These are phyloP conservation scores for Hemileccinum impolitum DNA, from an alignment of 768 basidiomycete species.

Conservation along the genomic window DNA sequence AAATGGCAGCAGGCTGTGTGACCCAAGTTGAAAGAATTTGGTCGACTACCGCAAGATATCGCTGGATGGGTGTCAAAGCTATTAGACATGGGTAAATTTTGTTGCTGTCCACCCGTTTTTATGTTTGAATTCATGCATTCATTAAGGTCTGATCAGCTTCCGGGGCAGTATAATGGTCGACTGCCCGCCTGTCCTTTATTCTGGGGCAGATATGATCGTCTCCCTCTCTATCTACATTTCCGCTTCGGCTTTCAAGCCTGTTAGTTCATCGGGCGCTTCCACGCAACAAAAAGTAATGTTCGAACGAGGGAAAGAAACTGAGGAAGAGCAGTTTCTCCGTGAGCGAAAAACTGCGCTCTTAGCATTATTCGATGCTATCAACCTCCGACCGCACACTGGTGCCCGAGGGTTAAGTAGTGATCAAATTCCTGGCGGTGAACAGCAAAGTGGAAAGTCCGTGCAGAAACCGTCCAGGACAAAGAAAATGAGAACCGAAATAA, in stretches of 20 bases:
- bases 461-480: slow-evolving; percentile 35
- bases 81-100: slow-evolving; percentile 59
- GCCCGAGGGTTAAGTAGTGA: slow-evolving; percentile 31
- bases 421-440: slow-evolving; percentile 30
- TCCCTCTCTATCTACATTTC: slow-evolving; percentile 72
- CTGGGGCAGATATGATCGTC: slow-evolving; percentile 76
- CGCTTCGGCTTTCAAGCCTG: slow-evolving; percentile 59
- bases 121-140: slow-evolving; percentile 2
- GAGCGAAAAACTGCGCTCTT: slow-evolving; percentile 76
- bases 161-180: slow-evolving; percentile 71
- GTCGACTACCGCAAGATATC: slow-evolving; percentile 65
- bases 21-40: slow-evolving; percentile 58
- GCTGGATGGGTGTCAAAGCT: slow-evolving; percentile 73
- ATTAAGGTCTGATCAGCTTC: slow-evolving; percentile 61
- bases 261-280: slow-evolving; percentile 33
- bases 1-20: background rate
- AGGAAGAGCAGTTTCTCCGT: slow-evolving; percentile 71
- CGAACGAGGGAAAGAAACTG: slow-evolving; percentile 77
- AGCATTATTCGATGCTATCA: slow-evolving; percentile 68
- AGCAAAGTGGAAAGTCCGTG: slow-evolving; percentile 39
- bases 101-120: background rate
- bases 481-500: slow-evolving; percentile 59
- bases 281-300: slow-evolving; percentile 42
- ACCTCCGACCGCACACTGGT: slow-evolving; percentile 60
- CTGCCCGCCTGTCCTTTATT: slow-evolving; percentile 65